These are phyloP conservation scores for Gremmenia infestans DNA, from an alignment of 2,329 filamentous ascomycete genomes.

Conservation along the genomic window DNA sequence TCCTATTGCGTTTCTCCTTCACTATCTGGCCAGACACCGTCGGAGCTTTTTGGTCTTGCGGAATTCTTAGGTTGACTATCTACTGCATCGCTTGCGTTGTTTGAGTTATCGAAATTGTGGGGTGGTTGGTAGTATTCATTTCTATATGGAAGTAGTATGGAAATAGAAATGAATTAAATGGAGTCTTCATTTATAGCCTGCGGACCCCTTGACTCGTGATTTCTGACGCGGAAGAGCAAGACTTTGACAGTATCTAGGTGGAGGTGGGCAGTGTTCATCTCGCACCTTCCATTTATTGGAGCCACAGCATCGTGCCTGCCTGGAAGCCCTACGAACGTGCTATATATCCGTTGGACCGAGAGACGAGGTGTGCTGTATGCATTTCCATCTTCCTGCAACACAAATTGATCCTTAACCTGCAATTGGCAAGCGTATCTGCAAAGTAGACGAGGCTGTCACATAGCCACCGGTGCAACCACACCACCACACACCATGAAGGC, in stretches of 20 bases:
- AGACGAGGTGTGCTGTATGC: background rate
- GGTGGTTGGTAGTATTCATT: background rate
- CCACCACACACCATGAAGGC: background rate
- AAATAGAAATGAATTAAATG: background rate
- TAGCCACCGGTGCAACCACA: background rate
- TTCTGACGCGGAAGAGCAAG: background rate
- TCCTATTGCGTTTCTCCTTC: conserved; percentile 8
- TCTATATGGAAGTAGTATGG: background rate
- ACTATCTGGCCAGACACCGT: conserved; percentile 6
- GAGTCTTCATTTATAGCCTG: background rate
- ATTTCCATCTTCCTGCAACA: background rate
- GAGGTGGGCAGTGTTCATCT: background rate
- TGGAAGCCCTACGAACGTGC: too few species aligned
- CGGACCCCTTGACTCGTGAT: background rate
- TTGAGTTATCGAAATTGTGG: background rate
- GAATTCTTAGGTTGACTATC: conserved; percentile 3
- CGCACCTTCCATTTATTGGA: background rate
- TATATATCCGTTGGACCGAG: background rate
- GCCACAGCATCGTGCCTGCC: too few species aligned
- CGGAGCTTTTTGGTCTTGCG: conserved; percentile 7
- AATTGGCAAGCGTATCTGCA: background rate
- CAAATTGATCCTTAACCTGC: background rate
- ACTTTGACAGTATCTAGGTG: too few species aligned
- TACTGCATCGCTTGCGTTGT: conserved; percentile 22
- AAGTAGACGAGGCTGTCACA: background rate